Percentiles rank a stretch among this genome's conserved stretches.
Evolutionary conservation across 805 yeast species (phyloP).

Genomic region (Novakomyces olei): DNA sequence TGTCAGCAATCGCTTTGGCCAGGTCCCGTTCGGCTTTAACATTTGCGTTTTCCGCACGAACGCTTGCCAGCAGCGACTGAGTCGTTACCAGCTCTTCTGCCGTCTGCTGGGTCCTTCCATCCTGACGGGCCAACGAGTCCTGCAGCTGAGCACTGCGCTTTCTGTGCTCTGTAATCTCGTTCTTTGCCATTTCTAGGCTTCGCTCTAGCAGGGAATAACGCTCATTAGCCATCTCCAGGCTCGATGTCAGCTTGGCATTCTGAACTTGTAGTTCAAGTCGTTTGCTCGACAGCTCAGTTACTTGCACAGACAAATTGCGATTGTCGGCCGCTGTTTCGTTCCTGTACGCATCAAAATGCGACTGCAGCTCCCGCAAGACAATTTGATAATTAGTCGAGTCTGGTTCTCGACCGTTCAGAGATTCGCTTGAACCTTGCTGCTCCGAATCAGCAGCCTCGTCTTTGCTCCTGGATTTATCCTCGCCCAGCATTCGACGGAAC

Average conservation of each 20-base stretch:
- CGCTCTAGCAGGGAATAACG: constrained; percentile 23
- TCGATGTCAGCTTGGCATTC: constrained; percentile 32
- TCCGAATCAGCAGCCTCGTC: constrained; percentile 3
- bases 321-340: constrained; percentile 24
- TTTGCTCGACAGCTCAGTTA: constrained; percentile 19
- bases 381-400: constrained; percentile 7
- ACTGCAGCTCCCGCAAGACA: constrained; percentile 15
- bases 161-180: constrained; percentile 27
- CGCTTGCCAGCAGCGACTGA: constrained; percentile 24
- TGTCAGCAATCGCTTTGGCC: constrained; percentile 26
- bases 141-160: constrained; percentile 21
- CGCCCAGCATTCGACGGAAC: constrained; percentile 20
- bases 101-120: constrained; percentile 24
- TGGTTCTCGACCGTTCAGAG: no score
- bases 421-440: neutral
- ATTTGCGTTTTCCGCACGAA: constrained; percentile 26
- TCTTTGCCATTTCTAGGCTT: constrained; percentile 19
- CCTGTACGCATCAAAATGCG: constrained; percentile 19
- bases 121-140: constrained; percentile 25
- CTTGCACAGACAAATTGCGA: constrained; percentile 27
- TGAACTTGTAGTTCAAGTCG: constrained; percentile 28
- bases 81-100: constrained; percentile 34
- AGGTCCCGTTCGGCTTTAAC: constrained; percentile 30
- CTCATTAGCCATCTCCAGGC: constrained; percentile 31
- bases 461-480: constrained; percentile 2